Percentiles rank a stretch among this genome's conserved stretches.
These are phyloP conservation scores for Ceratocystis diversiconidia DNA, from an alignment of 2,329 filamentous ascomycete species.

Conservation along the genomic window DNA sequence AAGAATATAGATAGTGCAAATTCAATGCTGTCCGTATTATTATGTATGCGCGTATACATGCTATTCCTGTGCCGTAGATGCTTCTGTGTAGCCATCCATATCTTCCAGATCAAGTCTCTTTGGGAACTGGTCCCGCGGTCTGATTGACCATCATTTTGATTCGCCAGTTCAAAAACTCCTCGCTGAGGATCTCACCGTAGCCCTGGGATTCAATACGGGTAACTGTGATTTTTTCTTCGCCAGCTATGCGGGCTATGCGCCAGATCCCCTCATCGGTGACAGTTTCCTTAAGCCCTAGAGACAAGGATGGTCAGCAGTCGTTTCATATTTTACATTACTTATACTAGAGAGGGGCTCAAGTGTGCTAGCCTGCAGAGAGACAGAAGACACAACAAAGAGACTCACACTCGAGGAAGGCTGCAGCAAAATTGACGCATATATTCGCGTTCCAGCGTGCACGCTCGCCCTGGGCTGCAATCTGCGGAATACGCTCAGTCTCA, in stretches of 20 bases:
- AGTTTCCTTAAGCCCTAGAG: conserved; percentile 42
- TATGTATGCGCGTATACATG: neutral
- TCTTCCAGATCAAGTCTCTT: neutral
- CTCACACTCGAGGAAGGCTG: conserved; percentile 62
- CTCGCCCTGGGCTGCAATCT: conserved; percentile 52
- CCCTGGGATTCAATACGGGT: conserved; percentile 59
- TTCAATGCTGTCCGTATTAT: no score
- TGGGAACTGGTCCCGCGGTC: conserved; percentile 5
- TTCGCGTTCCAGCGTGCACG: conserved; percentile 76
- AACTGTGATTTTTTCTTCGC: conserved; percentile 54
- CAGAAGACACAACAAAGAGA: conserved; percentile 15
- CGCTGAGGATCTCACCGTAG: conserved; percentile 60
- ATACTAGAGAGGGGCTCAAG: no score
- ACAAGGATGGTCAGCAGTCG: neutral
- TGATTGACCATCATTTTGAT: conserved; percentile 30
- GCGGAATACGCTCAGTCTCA: conserved; percentile 64
- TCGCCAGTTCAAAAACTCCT: conserved; percentile 64
- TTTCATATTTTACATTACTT: no score
- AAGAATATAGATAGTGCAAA: no score
- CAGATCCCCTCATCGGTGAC: conserved; percentile 64
- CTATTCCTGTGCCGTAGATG: neutral
- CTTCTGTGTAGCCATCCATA: neutral
- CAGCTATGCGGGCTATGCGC: conserved; percentile 55
- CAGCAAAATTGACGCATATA: conserved; percentile 82
- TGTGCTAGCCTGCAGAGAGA: neutral